These are phyloP conservation scores for Neoboletus magnificus DNA, from an alignment of 768 basidiomycete genomes.

Conservation along the genomic window DNA sequence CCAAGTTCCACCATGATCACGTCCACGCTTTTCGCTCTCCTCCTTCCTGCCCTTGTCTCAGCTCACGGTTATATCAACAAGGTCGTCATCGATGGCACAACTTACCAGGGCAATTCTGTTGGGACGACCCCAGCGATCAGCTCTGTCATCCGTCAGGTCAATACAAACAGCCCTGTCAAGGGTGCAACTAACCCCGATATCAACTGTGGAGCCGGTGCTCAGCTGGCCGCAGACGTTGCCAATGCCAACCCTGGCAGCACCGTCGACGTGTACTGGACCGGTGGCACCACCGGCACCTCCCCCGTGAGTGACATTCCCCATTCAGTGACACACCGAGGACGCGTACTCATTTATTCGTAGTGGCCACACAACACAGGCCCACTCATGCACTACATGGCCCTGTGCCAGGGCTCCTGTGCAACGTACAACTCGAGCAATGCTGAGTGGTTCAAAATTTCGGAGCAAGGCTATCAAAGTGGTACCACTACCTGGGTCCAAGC, in stretches of 20 bases:
- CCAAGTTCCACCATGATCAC: conserved; percentile 12
- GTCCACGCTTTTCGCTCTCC: conserved; percentile 11
- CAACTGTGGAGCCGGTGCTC: conserved; percentile 56
- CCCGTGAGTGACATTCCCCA: conserved; percentile 16
- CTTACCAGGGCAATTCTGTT: conserved; percentile 31
- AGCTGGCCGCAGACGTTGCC: conserved; percentile 44
- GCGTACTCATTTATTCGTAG: conserved; percentile 13
- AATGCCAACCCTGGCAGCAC: conserved; percentile 57
- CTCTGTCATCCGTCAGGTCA: conserved; percentile 42
- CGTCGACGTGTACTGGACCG: conserved; percentile 53
- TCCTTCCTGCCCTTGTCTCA: conserved; percentile 24
- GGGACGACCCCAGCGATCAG: conserved; percentile 24
- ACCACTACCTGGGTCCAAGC: conserved; percentile 46
- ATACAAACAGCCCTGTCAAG: conserved; percentile 47
- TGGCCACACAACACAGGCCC: conserved; percentile 63
- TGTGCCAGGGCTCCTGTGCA: conserved; percentile 54
- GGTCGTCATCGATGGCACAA: conserved; percentile 28
- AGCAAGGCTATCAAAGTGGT: conserved; percentile 41
- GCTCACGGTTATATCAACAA: conserved; percentile 28
- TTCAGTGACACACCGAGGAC: neutral
- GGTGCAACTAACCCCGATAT: conserved; percentile 52
- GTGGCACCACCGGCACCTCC: conserved; percentile 33
- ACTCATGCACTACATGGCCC: conserved; percentile 68
- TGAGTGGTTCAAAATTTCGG: conserved; percentile 74
- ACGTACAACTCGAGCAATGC: conserved; percentile 52